Evolutionary conservation across 164 flowering plant species (phyloP), one percentile per base, ranked within the genome.

Genomic region (Aristolochia fimbriata): DNA sequence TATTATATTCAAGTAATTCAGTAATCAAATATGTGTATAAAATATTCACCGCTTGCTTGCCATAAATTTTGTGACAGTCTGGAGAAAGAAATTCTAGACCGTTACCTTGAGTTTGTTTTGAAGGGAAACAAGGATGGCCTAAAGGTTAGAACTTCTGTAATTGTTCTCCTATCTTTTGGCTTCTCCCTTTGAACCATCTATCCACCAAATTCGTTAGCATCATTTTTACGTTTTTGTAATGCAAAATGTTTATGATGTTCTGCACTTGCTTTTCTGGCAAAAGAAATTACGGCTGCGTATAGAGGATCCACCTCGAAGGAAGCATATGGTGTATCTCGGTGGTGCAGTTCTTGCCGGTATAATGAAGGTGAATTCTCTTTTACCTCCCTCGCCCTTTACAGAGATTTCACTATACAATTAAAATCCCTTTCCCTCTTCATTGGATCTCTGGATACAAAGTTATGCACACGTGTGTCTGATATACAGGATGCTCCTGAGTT

Each of bases 301-400:
- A 69, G 99, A 91, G 72, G 99, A 88, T 70, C 97, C 97, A 22
- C 97, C 97, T 49, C 67, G 96, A 68, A 83, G 99, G 71, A 94
- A 94, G 80, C 97, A 94, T 64, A 86, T 91, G 99, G 99, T 90
- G 23, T 90, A 90, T 70, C 87, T 92, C 31, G 98, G 97, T 51
- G 99, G 97, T 61, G 97, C 97, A 62, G 99, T 94, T 56, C 96
- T 94, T 63, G 97, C 96, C 21, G 95, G 93, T 65, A 88, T 94
- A 57, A 94, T 90, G 97, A 93, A 90, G 91, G 96, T 87, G 33
- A 15, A 17, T n/a, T 48, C 41, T 6, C 15, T 24, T 17, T 33
- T 46, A 2, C 13, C 41, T 25, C 23, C 13, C 20, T 47, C 21
- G 48, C 43, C 3, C 14, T 27, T 15, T 48, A 4, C 25, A 22